phyloP scores from a whole-genome alignment of 148 eudicot species.

The Polygonum aviculare region DNA sequence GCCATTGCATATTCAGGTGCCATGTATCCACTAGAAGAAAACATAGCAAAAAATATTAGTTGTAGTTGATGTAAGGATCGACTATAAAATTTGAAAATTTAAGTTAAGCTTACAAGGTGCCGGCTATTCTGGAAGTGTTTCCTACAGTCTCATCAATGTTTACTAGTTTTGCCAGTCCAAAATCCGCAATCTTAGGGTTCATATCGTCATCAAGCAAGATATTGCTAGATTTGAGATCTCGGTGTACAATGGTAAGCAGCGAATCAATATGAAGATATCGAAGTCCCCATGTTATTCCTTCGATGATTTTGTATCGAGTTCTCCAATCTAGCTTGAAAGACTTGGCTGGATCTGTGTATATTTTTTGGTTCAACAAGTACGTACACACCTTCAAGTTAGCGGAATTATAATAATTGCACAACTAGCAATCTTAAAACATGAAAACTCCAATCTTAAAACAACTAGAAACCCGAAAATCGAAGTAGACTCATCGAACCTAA shows the following conservation, averaged over 20 bases:
- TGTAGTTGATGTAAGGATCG: too few species aligned
- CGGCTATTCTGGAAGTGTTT: slow-evolving; percentile 9
- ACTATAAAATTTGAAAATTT: neutral
- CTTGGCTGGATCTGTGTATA: neutral
- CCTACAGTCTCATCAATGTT: slow-evolving; percentile 5
- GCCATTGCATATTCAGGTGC: slow-evolving; percentile 7
- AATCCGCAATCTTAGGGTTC: slow-evolving; percentile 11
- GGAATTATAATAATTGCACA: too few species aligned
- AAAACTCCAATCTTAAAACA: too few species aligned
- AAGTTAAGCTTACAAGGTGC: slow-evolving; percentile 4
- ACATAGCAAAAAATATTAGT: neutral
- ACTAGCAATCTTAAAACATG: too few species aligned
- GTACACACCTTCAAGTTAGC: too few species aligned
- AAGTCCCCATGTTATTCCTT: slow-evolving; percentile 8
- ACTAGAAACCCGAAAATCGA: too few species aligned
- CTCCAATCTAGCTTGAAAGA: neutral
- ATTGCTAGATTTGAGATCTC: slow-evolving; percentile 12
- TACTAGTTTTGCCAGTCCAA: slow-evolving; percentile 11
- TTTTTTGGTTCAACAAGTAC: neutral
- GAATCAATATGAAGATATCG: slow-evolving; percentile 8
- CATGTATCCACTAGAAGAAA: slow-evolving; percentile 1
- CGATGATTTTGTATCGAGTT: slow-evolving; percentile 6
- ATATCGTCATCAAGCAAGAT: slow-evolving; percentile 1
- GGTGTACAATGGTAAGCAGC: neutral
- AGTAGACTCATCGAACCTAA: too few species aligned